Evolutionary conservation across 495 filamentous ascomycete species (phyloP), one percentile per base, ranked within the genome.

Genomic region (Podospora bellae-mahoneyi): DNA sequence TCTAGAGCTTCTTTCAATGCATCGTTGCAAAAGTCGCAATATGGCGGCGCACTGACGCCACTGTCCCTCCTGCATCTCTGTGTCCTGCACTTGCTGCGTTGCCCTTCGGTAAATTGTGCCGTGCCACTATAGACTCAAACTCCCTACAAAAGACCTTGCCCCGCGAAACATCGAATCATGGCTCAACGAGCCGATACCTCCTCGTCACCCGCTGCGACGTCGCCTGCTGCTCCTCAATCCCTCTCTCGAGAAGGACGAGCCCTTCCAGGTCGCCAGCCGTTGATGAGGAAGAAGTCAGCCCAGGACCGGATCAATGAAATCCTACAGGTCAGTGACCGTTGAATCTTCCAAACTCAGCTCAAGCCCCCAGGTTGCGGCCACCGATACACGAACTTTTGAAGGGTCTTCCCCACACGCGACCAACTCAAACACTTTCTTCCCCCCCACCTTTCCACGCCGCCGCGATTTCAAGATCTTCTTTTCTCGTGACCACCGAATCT

Each of bases 301-400:
- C 76, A 81, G 57, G 77, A 81, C 19, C 77, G 81, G 48, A 68
- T 83, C 65, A 75, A 75, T 65, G 72, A 74, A 16, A 82, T 83
- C 71, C 79, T 83, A 65, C 76, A 83, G 80, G 81, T 83, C 57
- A 74, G 77, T 78, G 66, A n/a, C 27, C 57, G 9, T 55, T 28
- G 26, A 27, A 28, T 39, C 64, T n/a, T 20, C 30, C 4, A 32
- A 62, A 10, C 2, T 10, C 5, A 5, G 23, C 26, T 18, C 23
- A 61, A 61, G 59, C 59, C 27, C 39, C 39, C 39, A 2, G 39
- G 39, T 48, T 10, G 39, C 0, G 39, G 39, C 39, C 39, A 48
- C 39, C 39, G 39, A 3, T 48, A 48, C 15, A 48, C 39, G 39
- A 10, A 48, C 39, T 48, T 48, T 48, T 48, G 15, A 48, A 48